These are phyloP conservation scores for Quercus wislizeni DNA, from an alignment of 306 rosid species.

Conservation along the genomic window DNA sequence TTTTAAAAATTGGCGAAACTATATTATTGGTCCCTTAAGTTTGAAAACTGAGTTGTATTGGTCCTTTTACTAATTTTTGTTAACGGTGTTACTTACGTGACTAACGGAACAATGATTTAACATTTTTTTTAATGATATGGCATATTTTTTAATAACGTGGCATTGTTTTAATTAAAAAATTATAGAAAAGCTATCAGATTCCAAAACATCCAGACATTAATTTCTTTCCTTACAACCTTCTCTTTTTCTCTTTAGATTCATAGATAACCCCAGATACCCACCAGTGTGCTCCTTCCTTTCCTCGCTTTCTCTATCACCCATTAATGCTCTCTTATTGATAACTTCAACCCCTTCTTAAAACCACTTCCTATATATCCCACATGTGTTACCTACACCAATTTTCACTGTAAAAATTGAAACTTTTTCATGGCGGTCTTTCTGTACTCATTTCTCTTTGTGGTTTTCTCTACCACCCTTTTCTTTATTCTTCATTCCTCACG, in stretches of 20 bases:
- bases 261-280: conserved; percentile 21
- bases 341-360: background rate
- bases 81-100: no score
- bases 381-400: background rate
- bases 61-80: no score
- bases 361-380: conserved; percentile 11
- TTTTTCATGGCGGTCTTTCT: conserved; percentile 41
- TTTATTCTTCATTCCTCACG: conserved; percentile 38
- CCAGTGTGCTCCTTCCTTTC: conserved; percentile 52
- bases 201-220: conserved; percentile 41
- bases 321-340: conserved; percentile 27
- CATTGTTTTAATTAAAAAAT: no score
- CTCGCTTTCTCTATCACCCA: conserved; percentile 19
- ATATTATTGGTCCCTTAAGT: no score
- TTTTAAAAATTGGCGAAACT: no score
- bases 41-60: no score
- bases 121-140: no score
- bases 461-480: conserved; percentile 12
- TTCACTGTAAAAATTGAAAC: background rate
- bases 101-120: no score
- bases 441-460: conserved; percentile 13
- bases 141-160: no score
- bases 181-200: conserved; percentile 15
- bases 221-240: conserved; percentile 11
- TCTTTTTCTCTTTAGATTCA: conserved; percentile 22